Evolutionary conservation across 2,329 filamentous ascomycete species (phyloP).

Genomic region (Ophiocordyceps unilateralis): DNA sequence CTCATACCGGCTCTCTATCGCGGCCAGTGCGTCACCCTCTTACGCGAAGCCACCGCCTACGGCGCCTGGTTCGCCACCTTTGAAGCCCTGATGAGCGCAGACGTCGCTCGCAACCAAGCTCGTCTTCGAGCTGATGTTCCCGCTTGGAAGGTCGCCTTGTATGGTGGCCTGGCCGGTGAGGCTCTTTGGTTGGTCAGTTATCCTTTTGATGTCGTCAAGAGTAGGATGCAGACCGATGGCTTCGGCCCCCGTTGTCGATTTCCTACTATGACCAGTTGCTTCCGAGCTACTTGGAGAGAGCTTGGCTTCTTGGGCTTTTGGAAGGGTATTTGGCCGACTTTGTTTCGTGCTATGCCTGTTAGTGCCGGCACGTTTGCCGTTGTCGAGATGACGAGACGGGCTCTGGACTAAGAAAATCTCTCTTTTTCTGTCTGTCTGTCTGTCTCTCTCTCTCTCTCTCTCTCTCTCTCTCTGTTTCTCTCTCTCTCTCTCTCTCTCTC

Average conservation of each 20-base stretch:
- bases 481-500: neutral
- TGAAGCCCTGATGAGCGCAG: slow-evolving; percentile 89
- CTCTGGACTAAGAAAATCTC: slow-evolving; percentile 26
- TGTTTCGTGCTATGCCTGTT: slow-evolving; percentile 91
- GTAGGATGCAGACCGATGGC: slow-evolving; percentile 97
- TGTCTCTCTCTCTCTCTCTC: too few relatives aligned
- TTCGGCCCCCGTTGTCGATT: slow-evolving; percentile 60
- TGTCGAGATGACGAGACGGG: slow-evolving; percentile 48
- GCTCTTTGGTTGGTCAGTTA: slow-evolving; percentile 87
- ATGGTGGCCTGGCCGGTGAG: slow-evolving; percentile 87
- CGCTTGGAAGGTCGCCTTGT: slow-evolving; percentile 72
- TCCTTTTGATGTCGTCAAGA: slow-evolving; percentile 95
- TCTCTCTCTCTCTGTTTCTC: neutral
- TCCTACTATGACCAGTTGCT: slow-evolving; percentile 74
- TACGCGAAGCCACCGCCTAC: slow-evolving; percentile 87
- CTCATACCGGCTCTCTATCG: slow-evolving; percentile 67
- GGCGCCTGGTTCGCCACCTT: slow-evolving; percentile 91
- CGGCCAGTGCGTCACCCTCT: slow-evolving; percentile 68
- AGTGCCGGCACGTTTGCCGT: slow-evolving; percentile 95
- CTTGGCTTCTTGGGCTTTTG: slow-evolving; percentile 80
- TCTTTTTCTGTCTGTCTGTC: neutral
- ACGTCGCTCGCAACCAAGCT: slow-evolving; percentile 60
- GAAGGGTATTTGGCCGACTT: slow-evolving; percentile 81
- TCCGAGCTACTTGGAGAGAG: slow-evolving; percentile 59
- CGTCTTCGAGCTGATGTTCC: slow-evolving; percentile 57